Evolutionary conservation across 2,329 filamentous ascomycete species (phyloP), one percentile per base, ranked within the genome.

Genomic region (Paraphoma sp.): DNA sequence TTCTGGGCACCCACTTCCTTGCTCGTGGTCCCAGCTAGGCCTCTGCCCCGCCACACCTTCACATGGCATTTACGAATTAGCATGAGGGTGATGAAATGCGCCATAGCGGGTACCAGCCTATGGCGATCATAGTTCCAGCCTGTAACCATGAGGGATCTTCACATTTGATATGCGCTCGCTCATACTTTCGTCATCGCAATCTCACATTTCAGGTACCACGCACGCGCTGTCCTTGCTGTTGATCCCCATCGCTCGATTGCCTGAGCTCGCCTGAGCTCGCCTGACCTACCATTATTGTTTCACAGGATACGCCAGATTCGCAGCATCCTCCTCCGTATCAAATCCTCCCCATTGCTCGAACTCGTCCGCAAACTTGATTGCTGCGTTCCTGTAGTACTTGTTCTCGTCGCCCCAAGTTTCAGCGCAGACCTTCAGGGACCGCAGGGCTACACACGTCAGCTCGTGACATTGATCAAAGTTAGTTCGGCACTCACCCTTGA

Each of bases 361-460:
- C 55, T 89, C 88, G 60, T 91, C 87, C 3, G 86, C 88, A 76
- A 94, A 91, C 48, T 86, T 85, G 18, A 91, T 83, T 1, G 91
- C 90, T 6, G 89, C 84, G 53, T 85, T 84, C 30, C 93, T 79
- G 67, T 90, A 92, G 57, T 79, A 84, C 40, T 87, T 81, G 4
- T 84, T 81, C 71, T 93, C 89, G 3, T 59, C 56, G 14, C 88
- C 87, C 90, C 90, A 94, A 0, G 89, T 92, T 59, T 82, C 83
- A 12, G 88, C 87, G 16, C 88, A 89, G 71, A 91, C 91, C 74
- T 82, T 88, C 81, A 94, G 89, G 2, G 91, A 87, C 43, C 92
- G 85, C 50, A 93, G 79, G 14, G 84, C 90, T 88, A 48, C 42
- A 7, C 42, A 16, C n/a, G 42, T 69, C 48, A 70, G 61, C 49